Conservation (phyloP, 169 alveolate genomes). For the Plasmodium blacklocki region DNA sequence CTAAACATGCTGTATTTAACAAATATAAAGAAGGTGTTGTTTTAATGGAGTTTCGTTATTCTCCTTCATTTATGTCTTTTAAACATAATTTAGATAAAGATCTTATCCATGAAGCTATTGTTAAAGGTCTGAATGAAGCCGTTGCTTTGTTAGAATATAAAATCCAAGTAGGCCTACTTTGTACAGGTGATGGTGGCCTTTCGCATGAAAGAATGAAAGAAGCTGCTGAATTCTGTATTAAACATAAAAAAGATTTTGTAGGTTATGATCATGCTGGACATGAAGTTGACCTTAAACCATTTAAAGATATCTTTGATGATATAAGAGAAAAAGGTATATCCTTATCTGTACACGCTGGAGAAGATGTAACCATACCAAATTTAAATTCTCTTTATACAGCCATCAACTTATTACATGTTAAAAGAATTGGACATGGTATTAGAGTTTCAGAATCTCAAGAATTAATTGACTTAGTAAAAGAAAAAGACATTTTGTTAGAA, state of each 20-base stretch:
- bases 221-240: conserved; percentile 74
- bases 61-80: conserved; percentile 72
- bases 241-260: conserved; percentile 67
- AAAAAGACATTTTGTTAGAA: conserved; percentile 72
- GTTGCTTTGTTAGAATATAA: conserved; percentile 30
- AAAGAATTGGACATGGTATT: conserved; percentile 80
- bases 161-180: conserved; percentile 33
- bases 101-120: conserved; percentile 49
- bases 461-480: conserved; percentile 63
- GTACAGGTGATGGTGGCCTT: conserved; percentile 75
- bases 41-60: conserved; percentile 75
- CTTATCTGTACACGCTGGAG: conserved; percentile 79
- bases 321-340: conserved; percentile 72
- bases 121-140: conserved; percentile 75
- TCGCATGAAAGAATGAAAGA: conserved; percentile 53
- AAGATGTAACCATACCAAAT: conserved; percentile 74
- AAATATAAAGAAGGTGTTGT: conserved; percentile 80
- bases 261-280: conserved; percentile 80
- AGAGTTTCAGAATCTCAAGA: conserved; percentile 77
- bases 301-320: conserved; percentile 54
- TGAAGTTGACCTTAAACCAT: conserved; percentile 60
- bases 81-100: conserved; percentile 57
- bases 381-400: conserved; percentile 69
- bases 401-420: conserved; percentile 60
- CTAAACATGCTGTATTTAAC: conserved; percentile 69